Conservation (phyloP, 2,329 filamentous ascomycete genomes). For the Cytospora piceae region DNA sequence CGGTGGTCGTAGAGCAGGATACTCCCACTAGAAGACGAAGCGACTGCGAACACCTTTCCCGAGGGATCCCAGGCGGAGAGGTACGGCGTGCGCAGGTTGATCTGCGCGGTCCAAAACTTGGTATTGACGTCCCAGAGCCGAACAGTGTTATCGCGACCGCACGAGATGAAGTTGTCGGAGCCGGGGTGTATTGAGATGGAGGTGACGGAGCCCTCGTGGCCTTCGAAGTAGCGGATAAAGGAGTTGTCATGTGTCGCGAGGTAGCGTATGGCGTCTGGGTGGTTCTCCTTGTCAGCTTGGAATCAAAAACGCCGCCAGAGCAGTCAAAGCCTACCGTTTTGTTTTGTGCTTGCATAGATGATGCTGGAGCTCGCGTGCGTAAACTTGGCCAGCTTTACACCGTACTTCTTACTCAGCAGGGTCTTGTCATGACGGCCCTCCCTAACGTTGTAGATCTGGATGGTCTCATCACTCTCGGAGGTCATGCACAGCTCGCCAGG, state of each 20-base stretch:
- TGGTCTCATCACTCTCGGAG: constrained; percentile 89
- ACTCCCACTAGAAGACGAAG: constrained; percentile 75
- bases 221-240: constrained; percentile 94
- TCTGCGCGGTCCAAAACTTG: constrained; percentile 76
- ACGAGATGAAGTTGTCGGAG: constrained; percentile 89
- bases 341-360: constrained; percentile 93
- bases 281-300: not conserved
- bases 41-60: constrained; percentile 88
- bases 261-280: constrained; percentile 76
- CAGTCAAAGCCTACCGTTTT: constrained; percentile 66
- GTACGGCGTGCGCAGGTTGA: constrained; percentile 80
- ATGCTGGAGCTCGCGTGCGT: constrained; percentile 90
- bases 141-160: constrained; percentile 87
- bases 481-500: constrained; percentile 90
- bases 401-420: constrained; percentile 94
- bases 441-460: constrained; percentile 92
- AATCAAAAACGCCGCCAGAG: not conserved
- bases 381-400: constrained; percentile 90
- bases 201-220: constrained; percentile 84
- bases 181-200: constrained; percentile 82
- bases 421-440: constrained; percentile 89
- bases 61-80: constrained; percentile 91
- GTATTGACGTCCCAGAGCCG: constrained; percentile 87
- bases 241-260: constrained; percentile 93
- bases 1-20: constrained; percentile 91